Percentiles rank a stretch among this genome's conserved stretches.
Evolutionary conservation across 768 basidiomycete genomes (phyloP).

Genomic region (Dacryopinax primogenitus): DNA sequence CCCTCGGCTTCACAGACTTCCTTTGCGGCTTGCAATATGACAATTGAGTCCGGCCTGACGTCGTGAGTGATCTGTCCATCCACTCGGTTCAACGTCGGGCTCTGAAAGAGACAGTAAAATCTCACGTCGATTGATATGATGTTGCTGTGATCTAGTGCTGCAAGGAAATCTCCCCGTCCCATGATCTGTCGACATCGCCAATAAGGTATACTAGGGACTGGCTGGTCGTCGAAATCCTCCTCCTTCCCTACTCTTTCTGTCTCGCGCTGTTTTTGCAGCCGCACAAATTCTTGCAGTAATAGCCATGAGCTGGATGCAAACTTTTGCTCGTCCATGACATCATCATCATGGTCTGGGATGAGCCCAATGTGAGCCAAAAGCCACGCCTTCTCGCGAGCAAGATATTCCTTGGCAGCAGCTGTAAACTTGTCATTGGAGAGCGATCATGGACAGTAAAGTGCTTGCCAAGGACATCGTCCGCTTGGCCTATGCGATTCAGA

Average conservation of each 20-base stretch:
- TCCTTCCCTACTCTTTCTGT: conserved; percentile 7
- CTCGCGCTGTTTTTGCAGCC: conserved; percentile 40
- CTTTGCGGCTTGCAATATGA: conserved; percentile 58
- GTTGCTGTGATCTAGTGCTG: conserved; percentile 55
- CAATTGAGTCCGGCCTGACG: conserved; percentile 67
- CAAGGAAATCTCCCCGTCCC: conserved; percentile 74
- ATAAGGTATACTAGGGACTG: conserved; percentile 26
- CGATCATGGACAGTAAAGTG: neutral
- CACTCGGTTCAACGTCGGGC: conserved; percentile 12
- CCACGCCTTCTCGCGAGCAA: conserved; percentile 68
- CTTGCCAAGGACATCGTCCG: conserved; percentile 44
- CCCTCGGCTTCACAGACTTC: conserved; percentile 59
- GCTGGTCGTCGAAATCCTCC: conserved; percentile 6
- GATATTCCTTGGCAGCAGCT: conserved; percentile 44
- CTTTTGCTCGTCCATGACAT: conserved; percentile 88
- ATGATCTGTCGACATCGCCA: conserved; percentile 66
- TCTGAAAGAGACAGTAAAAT: conserved; percentile 11
- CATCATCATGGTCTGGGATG: conserved; percentile 72
- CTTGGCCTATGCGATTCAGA: conserved; percentile 50
- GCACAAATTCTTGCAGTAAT: conserved; percentile 59
- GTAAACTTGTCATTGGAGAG: conserved; percentile 15
- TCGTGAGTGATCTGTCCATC: conserved; percentile 62
- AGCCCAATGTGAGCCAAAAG: conserved; percentile 65
- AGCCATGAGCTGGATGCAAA: conserved; percentile 75
- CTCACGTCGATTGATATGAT: conserved; percentile 69